Base-by-base conservation (phyloP, 208 protist genomes). In the Novymonas esmeraldas region DNA sequence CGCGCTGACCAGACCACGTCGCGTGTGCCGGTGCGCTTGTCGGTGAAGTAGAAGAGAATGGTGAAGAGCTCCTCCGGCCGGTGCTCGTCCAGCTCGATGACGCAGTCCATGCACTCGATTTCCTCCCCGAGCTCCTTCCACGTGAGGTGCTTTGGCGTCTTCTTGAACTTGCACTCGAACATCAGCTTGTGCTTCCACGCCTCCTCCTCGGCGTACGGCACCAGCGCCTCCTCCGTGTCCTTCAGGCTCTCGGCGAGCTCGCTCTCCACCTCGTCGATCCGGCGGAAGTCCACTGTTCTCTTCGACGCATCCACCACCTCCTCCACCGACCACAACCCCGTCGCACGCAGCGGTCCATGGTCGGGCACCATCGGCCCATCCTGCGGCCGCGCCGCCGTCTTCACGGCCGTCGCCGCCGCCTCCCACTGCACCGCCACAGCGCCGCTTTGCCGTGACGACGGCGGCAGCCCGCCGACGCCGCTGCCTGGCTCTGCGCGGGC, bases 81-180 rank as follows among this genome's bases (percentile, higher is more conserved):
- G 76, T 96, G 86, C 61, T 89, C 78, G 56, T 96, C 89, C 54
- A 89, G 63, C n/a, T 94, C 85, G 62, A 96, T 94, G 22, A 79
- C 57, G 71, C 91, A 96, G 68, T 96, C 91, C 66, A 96, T 56
- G 65, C 89, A 96, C 70, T 96, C 83, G 61, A 96, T 91, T 48
- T 96, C 88, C 63, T 96, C 80, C 6, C 88, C 91, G 18, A 96
- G 73, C 63, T 96, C 85, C 28, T 84, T 80, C 91, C 91, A 96
- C 13, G 87, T 92, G 31, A 96, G 64, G 75, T 96, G 91, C 55
- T 93, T 94, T 26, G 91, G 91, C 24, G 88, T 86, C 51, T 92
- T 92, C 28, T 81, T 87, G 67, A 96, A 94, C 73, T 94, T 93
- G 70, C 81, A 82, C 41, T 87, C 71, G 66, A 96, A 96, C 91